These are phyloP conservation scores for Apophysomyces trapeziformis DNA, from an alignment of 371 early-diverging fungal species.

Conservation along the genomic window DNA sequence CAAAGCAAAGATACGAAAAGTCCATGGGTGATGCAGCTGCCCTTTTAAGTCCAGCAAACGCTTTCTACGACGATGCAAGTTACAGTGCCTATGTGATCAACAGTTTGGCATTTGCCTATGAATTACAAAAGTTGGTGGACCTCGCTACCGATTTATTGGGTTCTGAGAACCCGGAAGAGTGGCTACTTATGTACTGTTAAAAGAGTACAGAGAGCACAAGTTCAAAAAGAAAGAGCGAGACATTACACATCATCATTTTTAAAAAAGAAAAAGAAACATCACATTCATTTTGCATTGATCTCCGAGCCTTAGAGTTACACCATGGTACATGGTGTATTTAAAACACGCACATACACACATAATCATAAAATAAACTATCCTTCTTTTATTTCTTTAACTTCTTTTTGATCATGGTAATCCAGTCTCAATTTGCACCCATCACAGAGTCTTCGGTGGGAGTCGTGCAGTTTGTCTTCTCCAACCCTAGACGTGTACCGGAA, in stretches of 20 bases:
- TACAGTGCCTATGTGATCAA: constrained; percentile 40
- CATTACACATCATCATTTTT: not conserved
- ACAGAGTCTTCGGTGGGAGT: constrained; percentile 20
- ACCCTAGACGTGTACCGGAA: constrained; percentile 20
- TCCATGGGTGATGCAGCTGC: not conserved
- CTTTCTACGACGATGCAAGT: constrained; percentile 6
- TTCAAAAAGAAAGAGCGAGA: not conserved
- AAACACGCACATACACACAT: not conserved
- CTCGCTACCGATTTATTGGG: constrained; percentile 37
- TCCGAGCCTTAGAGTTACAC: constrained; percentile 10
- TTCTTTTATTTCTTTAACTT: not conserved
- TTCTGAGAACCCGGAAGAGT: constrained; percentile 43
- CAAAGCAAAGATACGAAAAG: not conserved
- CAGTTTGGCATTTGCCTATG: constrained; percentile 38
- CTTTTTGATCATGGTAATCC: constrained; percentile 21
- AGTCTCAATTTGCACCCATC: constrained; percentile 14
- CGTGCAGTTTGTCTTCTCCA: constrained; percentile 25
- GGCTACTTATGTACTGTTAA: constrained; percentile 33
- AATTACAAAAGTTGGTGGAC: constrained; percentile 33
- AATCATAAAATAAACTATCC: not conserved
- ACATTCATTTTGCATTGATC: constrained; percentile 1
- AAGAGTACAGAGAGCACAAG: no score
- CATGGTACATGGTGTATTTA: not conserved
- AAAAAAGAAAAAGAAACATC: not conserved
- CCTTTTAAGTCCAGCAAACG: not conserved